Evolutionary conservation across 768 basidiomycete species (phyloP), one percentile per base, ranked within the genome.

Genomic region (Holtermanniella nyarrowii): DNA sequence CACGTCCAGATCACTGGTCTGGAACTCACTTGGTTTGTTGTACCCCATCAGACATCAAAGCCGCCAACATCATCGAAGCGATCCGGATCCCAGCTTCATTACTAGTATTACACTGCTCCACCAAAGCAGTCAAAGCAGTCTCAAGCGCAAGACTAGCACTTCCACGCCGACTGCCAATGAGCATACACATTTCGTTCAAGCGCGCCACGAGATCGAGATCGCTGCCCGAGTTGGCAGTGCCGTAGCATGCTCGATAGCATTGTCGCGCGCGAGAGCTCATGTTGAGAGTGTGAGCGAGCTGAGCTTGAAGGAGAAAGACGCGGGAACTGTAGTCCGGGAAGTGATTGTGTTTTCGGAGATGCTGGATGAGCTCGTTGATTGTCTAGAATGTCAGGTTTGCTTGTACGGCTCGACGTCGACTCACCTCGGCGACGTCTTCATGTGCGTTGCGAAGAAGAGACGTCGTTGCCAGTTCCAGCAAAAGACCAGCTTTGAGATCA

Each of bases 1-100:
- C 37, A 31, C 25, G 22, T 52, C 50, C 43, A 42, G 4, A 40
- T 14, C 11, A n/a, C 5, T 16, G 4, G 24, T n/a, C 21, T 14
- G 20, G n/a, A 37, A 62, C 63, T 55, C 40, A 65, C 63, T 67
- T 67, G 5, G 61, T 50, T 11, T 44, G 42, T 41, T 60, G 52
- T 25, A 54, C 16, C 23, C 62, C 59, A 3, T 47, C 51, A 16
- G 61, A 60, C 3, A 53, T 49, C n/a, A 67, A 39, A 49, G 60
- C 57, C 3, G 55, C 49, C 41, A 67, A 42, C 25, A 67, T 49
- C 16, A 54, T 44, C 5, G 61, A 59, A 5, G 55, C 52, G 16
- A 53, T 55, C 10, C 44, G 48, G 13, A 67, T 27, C 20, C 49
- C 56, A 14, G 59, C 55, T 25, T 50, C 63, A 3, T 60, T 52